Conservation (phyloP, 164 flowering plant species). For the Buxus sempervirens region DNA sequence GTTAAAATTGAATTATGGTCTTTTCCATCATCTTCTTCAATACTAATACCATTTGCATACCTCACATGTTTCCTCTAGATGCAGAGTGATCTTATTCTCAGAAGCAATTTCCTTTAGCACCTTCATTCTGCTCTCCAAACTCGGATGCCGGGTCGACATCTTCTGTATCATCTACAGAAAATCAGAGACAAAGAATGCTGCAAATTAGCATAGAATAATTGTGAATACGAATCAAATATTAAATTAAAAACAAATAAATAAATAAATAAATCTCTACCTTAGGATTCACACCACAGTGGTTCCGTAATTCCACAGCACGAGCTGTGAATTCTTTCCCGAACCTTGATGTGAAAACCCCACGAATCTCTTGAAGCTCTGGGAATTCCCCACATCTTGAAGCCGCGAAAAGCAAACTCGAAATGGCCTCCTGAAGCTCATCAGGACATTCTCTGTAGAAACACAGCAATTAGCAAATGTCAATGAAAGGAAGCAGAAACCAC, state of each 20-base stretch:
- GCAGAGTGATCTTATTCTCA: constrained; percentile 41
- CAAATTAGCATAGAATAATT: neutral
- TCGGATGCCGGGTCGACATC: constrained; percentile 65
- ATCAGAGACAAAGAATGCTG: neutral
- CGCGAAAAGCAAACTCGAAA: constrained; percentile 59
- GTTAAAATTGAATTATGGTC: neutral
- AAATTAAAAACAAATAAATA: neutral
- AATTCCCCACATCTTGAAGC: constrained; percentile 84
- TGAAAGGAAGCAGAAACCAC: neutral
- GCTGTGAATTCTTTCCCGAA: constrained; percentile 75
- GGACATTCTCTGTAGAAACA: constrained; percentile 57
- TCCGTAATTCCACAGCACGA: constrained; percentile 63
- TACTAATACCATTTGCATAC: constrained; percentile 19
- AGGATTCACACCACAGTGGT: constrained; percentile 62
- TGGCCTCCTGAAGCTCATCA: constrained; percentile 69
- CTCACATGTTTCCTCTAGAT: constrained; percentile 43
- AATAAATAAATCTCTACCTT: constrained; percentile 32
- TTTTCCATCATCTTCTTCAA: too few species aligned
- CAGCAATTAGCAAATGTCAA: neutral
- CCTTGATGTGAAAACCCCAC: constrained; percentile 40
- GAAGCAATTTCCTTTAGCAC: constrained; percentile 24
- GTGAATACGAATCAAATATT: neutral
- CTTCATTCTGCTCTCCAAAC: constrained; percentile 58
- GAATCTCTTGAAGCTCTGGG: constrained; percentile 83
- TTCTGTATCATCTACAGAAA: constrained; percentile 65